Conservation (phyloP, 176 grass and related monocot genomes). For the Bolboschoenus planiculmis region DNA sequence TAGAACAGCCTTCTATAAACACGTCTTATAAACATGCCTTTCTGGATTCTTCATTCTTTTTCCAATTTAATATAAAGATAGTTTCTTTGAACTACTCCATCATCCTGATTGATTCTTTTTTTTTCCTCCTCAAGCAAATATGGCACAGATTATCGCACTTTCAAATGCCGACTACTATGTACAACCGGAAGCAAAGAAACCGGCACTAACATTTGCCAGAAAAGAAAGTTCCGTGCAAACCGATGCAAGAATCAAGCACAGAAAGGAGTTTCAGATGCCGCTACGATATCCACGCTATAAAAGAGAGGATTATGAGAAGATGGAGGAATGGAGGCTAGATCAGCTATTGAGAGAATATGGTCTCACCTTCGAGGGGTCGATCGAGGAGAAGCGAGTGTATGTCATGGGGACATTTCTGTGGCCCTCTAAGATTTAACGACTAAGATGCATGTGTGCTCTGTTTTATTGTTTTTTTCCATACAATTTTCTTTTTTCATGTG, state of each 20-base stretch:
- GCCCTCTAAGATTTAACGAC: constrained; percentile 17
- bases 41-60: not conserved
- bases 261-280: constrained; percentile 47
- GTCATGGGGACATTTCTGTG: constrained; percentile 70
- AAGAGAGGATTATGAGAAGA: constrained; percentile 70
- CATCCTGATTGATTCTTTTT: too few species aligned
- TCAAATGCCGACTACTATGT: not conserved
- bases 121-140: not conserved
- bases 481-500: not conserved
- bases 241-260: not conserved
- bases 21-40: not conserved
- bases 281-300: constrained; percentile 66
- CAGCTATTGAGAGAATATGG: constrained; percentile 57
- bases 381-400: constrained; percentile 37
- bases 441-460: not conserved
- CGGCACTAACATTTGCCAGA: not conserved
- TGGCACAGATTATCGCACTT: not conserved
- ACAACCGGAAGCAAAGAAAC: not conserved
- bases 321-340: constrained; percentile 80
- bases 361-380: constrained; percentile 32
- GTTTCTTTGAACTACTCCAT: not conserved
- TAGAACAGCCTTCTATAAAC: not conserved
- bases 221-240: not conserved
- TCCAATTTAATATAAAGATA: not conserved
- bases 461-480: not conserved